Conservation (phyloP, 176 grass and related monocot genomes). For the Hsuehochloa calcarea region DNA sequence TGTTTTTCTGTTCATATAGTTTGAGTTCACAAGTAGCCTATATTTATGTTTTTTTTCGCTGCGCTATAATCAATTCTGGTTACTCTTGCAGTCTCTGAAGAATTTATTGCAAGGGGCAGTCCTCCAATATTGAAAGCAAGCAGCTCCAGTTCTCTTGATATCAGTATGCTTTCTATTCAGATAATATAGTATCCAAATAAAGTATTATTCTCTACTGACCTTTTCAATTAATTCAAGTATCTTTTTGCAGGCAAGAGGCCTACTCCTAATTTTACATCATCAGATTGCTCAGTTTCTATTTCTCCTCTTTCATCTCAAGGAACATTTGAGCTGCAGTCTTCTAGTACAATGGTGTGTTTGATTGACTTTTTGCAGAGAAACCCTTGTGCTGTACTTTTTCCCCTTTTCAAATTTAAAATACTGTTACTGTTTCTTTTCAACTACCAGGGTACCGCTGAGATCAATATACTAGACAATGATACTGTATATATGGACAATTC, state of each 20-base stretch:
- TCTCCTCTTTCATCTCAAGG: slow-evolving; percentile 28
- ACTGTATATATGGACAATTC: slow-evolving; percentile 5
- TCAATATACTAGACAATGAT: slow-evolving; percentile 40
- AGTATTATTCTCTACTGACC: not conserved
- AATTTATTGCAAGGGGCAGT: slow-evolving; percentile 16
- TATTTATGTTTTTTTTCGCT: not conserved
- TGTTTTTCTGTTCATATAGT: slow-evolving; percentile 26
- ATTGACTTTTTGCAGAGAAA: not conserved
- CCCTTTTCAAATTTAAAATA: slow-evolving; percentile 4
- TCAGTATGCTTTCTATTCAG: slow-evolving; percentile 36
- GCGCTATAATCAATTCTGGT: not conserved
- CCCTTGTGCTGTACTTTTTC: not conserved
- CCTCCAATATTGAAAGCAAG: slow-evolving; percentile 34
- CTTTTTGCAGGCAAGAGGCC: slow-evolving; percentile 30
- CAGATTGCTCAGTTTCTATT: slow-evolving; percentile 27
- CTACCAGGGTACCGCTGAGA: slow-evolving; percentile 39
- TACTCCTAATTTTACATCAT: not conserved
- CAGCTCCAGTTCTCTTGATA: slow-evolving; percentile 32
- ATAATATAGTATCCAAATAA: slow-evolving; percentile 7
- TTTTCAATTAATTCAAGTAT: slow-evolving; percentile 20
- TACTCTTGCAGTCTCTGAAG: slow-evolving; percentile 17
- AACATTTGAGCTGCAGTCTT: slow-evolving; percentile 38
- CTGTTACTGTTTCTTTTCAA: slow-evolving; percentile 7
- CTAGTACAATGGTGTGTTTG: slow-evolving; percentile 51
- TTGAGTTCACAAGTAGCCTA: not conserved